These are phyloP conservation scores for Inga leiocalycina DNA, from an alignment of 306 rosid species.

Conservation along the genomic window DNA sequence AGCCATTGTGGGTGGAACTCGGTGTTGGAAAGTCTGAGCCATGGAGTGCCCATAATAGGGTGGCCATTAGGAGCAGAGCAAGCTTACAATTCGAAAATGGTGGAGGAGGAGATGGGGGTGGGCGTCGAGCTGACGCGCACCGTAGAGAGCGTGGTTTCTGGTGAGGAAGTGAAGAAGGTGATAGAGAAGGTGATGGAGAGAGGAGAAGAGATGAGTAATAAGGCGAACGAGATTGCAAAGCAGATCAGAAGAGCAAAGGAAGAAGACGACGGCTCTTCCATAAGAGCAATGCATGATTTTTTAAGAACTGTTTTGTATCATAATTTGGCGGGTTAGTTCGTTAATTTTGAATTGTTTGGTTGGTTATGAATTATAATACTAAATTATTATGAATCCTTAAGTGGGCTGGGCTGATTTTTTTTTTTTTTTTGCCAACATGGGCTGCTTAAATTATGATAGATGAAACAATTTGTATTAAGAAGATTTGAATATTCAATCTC, in stretches of 20 bases:
- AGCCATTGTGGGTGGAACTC: conserved; percentile 97
- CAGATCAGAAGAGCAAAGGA: conserved; percentile 47
- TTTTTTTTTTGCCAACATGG: no score
- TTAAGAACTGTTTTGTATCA: conserved; percentile 25
- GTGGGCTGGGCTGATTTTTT: no score
- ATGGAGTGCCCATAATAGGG: conserved; percentile 76
- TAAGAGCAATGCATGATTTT: conserved; percentile 49
- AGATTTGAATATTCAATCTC: neutral
- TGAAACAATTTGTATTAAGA: neutral
- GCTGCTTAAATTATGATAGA: neutral
- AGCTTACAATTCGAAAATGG: conserved; percentile 70
- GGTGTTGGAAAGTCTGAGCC: conserved; percentile 67
- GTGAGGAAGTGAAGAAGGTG: conserved; percentile 53
- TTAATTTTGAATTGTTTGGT: neutral
- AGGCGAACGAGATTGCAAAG: conserved; percentile 41
- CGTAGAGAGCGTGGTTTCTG: conserved; percentile 35
- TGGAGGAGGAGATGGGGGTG: conserved; percentile 75
- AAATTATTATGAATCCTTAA: no score
- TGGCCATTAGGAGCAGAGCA: conserved; percentile 91
- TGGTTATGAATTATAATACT: neutral
- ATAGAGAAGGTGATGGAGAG: conserved; percentile 52
- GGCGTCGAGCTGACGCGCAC: conserved; percentile 59
- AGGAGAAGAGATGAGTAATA: conserved; percentile 58
- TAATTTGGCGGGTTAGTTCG: neutral
- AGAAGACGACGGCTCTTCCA: conserved; percentile 44